Evolutionary conservation across 179 eudicot species (phyloP), one percentile per base, ranked within the genome.

Genomic region (Patellifolia procumbens): DNA sequence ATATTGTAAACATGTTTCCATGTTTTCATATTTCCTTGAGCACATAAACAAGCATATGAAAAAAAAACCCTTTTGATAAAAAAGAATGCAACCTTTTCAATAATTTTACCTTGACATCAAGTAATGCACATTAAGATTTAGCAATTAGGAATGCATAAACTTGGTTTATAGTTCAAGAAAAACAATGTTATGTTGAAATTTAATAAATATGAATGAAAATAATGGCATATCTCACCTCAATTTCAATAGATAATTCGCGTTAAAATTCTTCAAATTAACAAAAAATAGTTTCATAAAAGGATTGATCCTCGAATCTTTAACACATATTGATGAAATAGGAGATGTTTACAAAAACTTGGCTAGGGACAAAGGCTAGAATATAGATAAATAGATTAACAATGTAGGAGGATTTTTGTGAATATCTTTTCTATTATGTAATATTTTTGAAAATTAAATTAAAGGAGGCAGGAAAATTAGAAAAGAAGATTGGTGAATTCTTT

Each of bases 1-100:
- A 32, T 46, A 15, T 32, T n/a, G 34, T 42, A 78, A 78, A 78
- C 64, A 72, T 71, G 80, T 51, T 78, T 78, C 80, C 84, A 78
- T 82, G 84, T 81, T 81, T 81, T 69, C 81, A 73, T 81, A 80
- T 81, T 81, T 77, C 31, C 60, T 74, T 78, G 68, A 78, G 72
- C 69, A 70, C 66, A 49, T 72, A 72, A 49, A 17, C 72, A 45
- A 81, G 52, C 68, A 68, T 75, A n/a, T n/a, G n/a, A n/a, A n/a
- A n/a, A n/a, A n/a, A n/a, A n/a, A n/a, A n/a, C n/a, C n/a, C n/a
- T n/a, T n/a, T n/a, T n/a, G n/a, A n/a, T n/a, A n/a, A n/a, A n/a
- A n/a, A n/a, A n/a, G n/a, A n/a, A n/a, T n/a, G n/a, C n/a, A n/a
- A n/a, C n/a, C n/a, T n/a, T n/a, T n/a, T n/a, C n/a, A n/a, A n/a